Conservation (phyloP, 768 basidiomycete genomes). For the Tremella yokohamensis region DNA sequence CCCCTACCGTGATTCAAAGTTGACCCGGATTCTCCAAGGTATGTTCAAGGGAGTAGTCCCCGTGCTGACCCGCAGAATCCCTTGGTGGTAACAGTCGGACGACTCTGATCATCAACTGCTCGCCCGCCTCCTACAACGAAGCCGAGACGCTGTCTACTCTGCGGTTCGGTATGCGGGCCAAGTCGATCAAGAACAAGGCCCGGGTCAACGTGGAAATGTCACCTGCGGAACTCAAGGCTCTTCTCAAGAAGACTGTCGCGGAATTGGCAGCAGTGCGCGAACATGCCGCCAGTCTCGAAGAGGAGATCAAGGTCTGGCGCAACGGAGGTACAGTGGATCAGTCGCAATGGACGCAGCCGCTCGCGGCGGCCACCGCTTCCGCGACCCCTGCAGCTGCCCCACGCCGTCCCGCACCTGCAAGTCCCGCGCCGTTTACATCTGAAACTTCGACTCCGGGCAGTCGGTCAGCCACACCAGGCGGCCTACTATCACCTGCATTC, state of each 20-base stretch:
- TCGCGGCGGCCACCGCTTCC: constrained; percentile 9
- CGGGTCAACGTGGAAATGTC: constrained; percentile 95
- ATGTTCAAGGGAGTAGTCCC: constrained; percentile 59
- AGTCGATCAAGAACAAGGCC: constrained; percentile 99
- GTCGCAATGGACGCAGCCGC: constrained; percentile 64
- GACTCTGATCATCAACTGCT: constrained; percentile 95
- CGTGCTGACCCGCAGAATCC: constrained; percentile 32
- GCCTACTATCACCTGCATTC: constrained; percentile 67
- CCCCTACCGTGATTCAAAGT: constrained; percentile 97
- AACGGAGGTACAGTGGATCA: constrained; percentile 79
- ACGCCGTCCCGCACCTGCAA: constrained; percentile 56
- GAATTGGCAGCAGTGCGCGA: constrained; percentile 78
- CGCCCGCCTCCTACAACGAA: constrained; percentile 95
- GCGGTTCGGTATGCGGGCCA: constrained; percentile 99
- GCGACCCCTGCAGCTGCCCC: constrained; percentile 43
- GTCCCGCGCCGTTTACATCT: constrained; percentile 61
- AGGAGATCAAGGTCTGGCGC: constrained; percentile 85
- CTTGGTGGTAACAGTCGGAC: constrained; percentile 57
- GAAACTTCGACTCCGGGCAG: constrained; percentile 68
- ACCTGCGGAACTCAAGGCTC: constrained; percentile 87
- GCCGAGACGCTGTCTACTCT: constrained; percentile 91
- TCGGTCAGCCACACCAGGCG: constrained; percentile 52
- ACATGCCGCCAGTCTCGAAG: constrained; percentile 78
- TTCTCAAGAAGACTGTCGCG: constrained; percentile 82
- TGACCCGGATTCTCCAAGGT: constrained; percentile 98